Percentiles rank a stretch among this genome's conserved stretches.
phyloP scores from a whole-genome alignment of 345 rosid genomes.

The Citrus reticulata region DNA sequence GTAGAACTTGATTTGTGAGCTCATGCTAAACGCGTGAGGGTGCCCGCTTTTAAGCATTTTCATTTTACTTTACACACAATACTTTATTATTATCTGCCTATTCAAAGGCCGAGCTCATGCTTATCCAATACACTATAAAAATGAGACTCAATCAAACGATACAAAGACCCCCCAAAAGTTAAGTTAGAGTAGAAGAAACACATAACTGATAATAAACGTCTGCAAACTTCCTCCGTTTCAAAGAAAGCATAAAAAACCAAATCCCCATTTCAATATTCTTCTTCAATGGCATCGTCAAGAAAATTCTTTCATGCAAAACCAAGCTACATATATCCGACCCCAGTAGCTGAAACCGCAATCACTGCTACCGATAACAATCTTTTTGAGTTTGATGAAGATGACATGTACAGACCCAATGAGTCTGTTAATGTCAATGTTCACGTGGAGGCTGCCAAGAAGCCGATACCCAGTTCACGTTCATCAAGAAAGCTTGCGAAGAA shows the following conservation, averaged over 20 bases:
- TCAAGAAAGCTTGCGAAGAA: slow-evolving; percentile 31
- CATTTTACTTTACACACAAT: not conserved
- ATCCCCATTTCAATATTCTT: not conserved
- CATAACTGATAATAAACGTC: not conserved
- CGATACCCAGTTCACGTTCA: slow-evolving; percentile 31
- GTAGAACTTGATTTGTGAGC: not conserved
- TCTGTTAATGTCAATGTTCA: not conserved
- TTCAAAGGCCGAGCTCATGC: slow-evolving; percentile 29
- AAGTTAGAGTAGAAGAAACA: not conserved
- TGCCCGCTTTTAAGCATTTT: not conserved
- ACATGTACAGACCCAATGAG: slow-evolving; percentile 31
- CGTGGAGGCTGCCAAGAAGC: slow-evolving; percentile 30
- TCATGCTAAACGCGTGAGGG: not conserved
- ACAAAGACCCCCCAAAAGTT: not conserved
- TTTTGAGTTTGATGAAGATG: slow-evolving; percentile 65
- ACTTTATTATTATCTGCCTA: not conserved
- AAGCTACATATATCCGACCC: slow-evolving; percentile 36
- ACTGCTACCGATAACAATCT: slow-evolving; percentile 9
- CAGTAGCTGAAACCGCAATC: slow-evolving; percentile 17
- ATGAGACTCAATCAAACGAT: not conserved
- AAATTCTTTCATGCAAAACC: slow-evolving; percentile 40
- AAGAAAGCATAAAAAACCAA: not conserved
- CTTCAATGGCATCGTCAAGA: slow-evolving; percentile 58
- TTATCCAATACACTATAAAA: slow-evolving; percentile 41
- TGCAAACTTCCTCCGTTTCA: not conserved